Evolutionary conservation across 2,329 filamentous ascomycete species (phyloP), one percentile per base, ranked within the genome.

Genomic region (Pseudopyrenochaeta lycopersici): DNA sequence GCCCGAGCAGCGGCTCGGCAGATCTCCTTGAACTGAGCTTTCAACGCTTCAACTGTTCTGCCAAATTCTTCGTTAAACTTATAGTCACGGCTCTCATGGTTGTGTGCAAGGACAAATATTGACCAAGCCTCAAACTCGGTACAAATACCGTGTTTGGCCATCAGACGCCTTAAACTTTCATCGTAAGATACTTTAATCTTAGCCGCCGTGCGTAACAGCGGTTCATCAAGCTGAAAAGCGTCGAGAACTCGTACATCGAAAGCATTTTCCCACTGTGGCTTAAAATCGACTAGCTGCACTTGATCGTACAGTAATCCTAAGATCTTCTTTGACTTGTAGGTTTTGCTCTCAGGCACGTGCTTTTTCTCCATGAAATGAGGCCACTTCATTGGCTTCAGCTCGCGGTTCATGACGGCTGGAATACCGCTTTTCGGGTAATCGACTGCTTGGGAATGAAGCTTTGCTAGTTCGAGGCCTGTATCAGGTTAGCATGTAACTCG

Each of bases 91-190:
- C 85, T 87, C 21, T 91, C 83, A 0, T 86, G 83, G 7, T 90
- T 90, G 68, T 90, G 91, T 1, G 84, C 84, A 52, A 98, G 81
- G 2, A 93, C 86, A 73, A 97, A 98, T 0, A 91, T 88, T 0
- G 92, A 89, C 87, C 89, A 97, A 10, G 96, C 85, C 74, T 99
- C 95, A 62, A 97, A 97, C 67, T 99, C 95, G 0, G 90, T 96
- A 15, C 80, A 77, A 50, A 98, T 90, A 38, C 90, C 89, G 62
- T 92, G 87, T 66, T 97, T 93, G 1, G 87, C 89, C 87, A 98
- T 93, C 49, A 97, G 82, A 0, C 92, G 85, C 11, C 85, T 85
- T 66, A 98, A 83, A 0, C 87, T 84, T 14, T 84, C 82, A 67
- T 99, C 95, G 62, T 98, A 97, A 27, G 88, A 80, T 0, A 67